Conservation (phyloP, 768 basidiomycete species). For the Serendipita indica region DNA sequence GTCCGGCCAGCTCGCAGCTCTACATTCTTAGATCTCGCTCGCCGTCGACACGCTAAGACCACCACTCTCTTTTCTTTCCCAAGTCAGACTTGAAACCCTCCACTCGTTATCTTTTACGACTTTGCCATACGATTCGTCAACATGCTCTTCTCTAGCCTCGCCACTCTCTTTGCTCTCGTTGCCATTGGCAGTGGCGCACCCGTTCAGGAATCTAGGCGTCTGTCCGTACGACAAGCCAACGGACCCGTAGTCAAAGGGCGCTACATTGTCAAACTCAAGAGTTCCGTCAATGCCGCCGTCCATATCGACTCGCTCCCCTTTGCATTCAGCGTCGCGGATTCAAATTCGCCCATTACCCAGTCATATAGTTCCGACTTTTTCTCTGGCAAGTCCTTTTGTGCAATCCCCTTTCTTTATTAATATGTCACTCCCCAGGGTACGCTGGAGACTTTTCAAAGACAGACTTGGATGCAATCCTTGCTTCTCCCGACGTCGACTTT, state of each 20-base stretch:
- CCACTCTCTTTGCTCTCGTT: background rate
- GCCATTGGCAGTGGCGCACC: background rate
- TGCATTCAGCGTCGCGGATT: background rate
- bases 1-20: too few species aligned
- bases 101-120: too few species aligned
- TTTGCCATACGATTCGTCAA: too few species aligned
- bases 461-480: background rate
- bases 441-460: background rate
- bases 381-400: background rate
- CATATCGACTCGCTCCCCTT: background rate
- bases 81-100: too few species aligned
- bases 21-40: too few species aligned
- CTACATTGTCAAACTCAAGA: conserved; percentile 3
- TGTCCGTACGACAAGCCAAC: background rate
- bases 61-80: too few species aligned
- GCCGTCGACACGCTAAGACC: too few species aligned
- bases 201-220: background rate
- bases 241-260: background rate
- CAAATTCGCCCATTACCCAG: background rate
- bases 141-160: background rate
- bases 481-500: background rate
- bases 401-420: background rate
- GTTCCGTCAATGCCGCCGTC: background rate
- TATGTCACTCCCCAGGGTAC: background rate
- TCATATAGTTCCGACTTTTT: background rate